Evolutionary conservation across 116 monocot genomes (phyloP).

Genomic region (Dioscorea cayenensis): DNA sequence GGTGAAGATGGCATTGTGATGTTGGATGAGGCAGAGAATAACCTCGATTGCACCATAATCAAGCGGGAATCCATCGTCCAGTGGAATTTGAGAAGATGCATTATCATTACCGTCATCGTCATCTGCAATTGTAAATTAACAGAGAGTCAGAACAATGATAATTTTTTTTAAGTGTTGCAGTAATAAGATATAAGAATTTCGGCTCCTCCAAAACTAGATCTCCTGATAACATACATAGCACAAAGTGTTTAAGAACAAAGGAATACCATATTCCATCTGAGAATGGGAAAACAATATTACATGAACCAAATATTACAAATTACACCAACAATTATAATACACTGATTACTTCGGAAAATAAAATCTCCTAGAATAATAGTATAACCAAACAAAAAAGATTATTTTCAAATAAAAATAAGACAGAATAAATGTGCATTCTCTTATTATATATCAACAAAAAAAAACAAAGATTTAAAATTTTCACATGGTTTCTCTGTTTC

Average conservation of each 20-base stretch:
- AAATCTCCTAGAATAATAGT: too few relatives aligned
- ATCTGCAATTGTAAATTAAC: conserved; percentile 29
- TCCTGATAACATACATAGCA: background rate
- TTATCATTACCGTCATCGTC: conserved; percentile 36
- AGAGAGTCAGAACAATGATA: background rate
- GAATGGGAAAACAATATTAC: too few relatives aligned
- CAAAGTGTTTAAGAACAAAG: too few relatives aligned
- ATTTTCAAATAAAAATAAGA: too few relatives aligned
- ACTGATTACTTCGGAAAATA: too few relatives aligned
- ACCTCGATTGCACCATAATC: conserved; percentile 91
- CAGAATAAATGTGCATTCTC: too few relatives aligned
- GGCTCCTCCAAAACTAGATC: background rate
- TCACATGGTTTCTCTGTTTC: background rate
- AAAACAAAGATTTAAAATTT: background rate
- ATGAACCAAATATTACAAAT: too few relatives aligned
- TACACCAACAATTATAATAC: too few relatives aligned
- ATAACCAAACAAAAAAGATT: too few relatives aligned
- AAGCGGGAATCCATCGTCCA: conserved; percentile 62
- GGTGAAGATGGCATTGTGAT: conserved; percentile 92
- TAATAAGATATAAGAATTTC: background rate
- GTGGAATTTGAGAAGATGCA: conserved; percentile 63
- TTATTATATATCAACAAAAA: too few relatives aligned
- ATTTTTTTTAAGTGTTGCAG: background rate
- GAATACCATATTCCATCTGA: too few relatives aligned
- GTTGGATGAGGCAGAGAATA: conserved; percentile 84